phyloP scores from a whole-genome alignment of 176 grass and related monocot genomes.

The Tillandsia leiboldiana region DNA sequence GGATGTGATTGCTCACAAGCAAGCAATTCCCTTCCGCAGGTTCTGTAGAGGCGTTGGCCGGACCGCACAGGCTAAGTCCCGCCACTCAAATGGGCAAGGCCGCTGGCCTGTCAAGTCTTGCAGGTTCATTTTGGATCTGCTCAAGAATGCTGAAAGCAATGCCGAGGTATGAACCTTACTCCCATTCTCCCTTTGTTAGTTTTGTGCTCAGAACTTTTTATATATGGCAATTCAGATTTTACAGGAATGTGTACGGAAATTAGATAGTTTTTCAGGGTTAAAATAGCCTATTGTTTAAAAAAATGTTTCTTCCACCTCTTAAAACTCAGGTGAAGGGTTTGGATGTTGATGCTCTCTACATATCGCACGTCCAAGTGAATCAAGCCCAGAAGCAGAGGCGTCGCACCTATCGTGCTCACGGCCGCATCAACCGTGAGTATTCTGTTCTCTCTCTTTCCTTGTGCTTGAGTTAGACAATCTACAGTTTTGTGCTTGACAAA shows the following conservation, averaged over 20 bases:
- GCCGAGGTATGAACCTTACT: constrained; percentile 10
- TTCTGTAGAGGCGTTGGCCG: constrained; percentile 74
- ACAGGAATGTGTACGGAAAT: too few species aligned
- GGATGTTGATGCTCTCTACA: constrained; percentile 46
- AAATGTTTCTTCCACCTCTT: neutral
- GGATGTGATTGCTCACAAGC: constrained; percentile 88
- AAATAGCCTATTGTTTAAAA: neutral
- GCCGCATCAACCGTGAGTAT: constrained; percentile 48
- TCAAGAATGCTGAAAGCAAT: constrained; percentile 84
- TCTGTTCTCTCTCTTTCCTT: neutral
- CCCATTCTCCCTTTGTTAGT: neutral
- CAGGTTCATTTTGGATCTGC: constrained; percentile 65
- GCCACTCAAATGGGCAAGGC: constrained; percentile 72
- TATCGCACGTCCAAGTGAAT: constrained; percentile 69
- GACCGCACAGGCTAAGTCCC: constrained; percentile 71
- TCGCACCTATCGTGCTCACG: constrained; percentile 61
- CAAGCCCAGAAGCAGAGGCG: constrained; percentile 68
- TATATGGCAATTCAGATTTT: too few species aligned
- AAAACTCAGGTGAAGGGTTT: constrained; percentile 46
- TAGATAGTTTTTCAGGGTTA: too few species aligned
- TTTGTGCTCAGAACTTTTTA: too few species aligned
- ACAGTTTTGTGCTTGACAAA: neutral
- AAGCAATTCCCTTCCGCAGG: constrained; percentile 82
- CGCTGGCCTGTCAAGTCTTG: constrained; percentile 77
- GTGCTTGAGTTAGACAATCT: neutral